phyloP scores from a whole-genome alignment of 2,329 filamentous ascomycete species.

The Colletotrichum incanum region DNA sequence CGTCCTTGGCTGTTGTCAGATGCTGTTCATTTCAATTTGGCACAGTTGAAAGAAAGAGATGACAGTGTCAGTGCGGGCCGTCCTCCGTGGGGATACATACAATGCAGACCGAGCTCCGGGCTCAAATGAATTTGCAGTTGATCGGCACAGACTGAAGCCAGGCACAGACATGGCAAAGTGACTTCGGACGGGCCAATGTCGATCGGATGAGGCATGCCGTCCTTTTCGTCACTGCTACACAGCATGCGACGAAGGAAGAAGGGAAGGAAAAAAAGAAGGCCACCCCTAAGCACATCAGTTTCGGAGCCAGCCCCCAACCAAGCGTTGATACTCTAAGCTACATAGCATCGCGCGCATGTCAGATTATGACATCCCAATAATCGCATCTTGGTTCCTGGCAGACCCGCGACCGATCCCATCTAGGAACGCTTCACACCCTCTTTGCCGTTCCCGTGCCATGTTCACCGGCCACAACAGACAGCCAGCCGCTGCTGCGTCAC shows the following conservation, averaged over 20 bases:
- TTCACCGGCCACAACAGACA: neutral
- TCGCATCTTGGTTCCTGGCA: conserved; percentile 17
- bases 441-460: neutral
- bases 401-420: neutral
- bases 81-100: neutral
- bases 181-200: conserved; percentile 18
- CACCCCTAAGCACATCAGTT: neutral
- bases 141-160: neutral
- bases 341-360: neutral
- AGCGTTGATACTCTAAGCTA: neutral
- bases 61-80: conserved; percentile 6
- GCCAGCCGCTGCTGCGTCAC: neutral
- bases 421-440: conserved; percentile 3
- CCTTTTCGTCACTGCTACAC: neutral
- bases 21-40: neutral
- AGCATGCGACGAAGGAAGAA: conserved; percentile 7
- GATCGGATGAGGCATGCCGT: conserved; percentile 28
- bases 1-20: neutral
- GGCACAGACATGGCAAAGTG: neutral
- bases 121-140: neutral
- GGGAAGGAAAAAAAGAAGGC: neutral
- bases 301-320: neutral
- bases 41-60: neutral
- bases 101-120: neutral
- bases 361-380: conserved; percentile 1